Base-by-base conservation (phyloP, 2,329 filamentous ascomycete species). In the Shiraia sp. region DNA sequence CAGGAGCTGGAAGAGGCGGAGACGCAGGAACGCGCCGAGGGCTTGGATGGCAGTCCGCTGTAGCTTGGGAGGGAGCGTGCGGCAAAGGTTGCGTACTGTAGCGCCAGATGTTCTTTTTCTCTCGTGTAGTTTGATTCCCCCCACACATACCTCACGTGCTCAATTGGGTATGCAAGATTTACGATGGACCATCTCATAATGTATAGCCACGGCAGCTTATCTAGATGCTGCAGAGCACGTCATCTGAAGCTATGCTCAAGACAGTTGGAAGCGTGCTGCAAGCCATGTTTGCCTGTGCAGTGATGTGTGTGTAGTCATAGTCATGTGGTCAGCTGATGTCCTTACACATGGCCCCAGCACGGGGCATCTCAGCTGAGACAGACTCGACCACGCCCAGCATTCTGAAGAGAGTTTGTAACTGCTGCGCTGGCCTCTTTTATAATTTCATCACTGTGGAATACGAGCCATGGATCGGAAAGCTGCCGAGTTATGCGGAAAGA, bases 1-100 rank as follows among this genome's bases (percentile, higher is more conserved):
- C 61, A 61, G 36, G 75, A 78, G 59, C 55, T 78, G 40, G 75
- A 78, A 55, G 74, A 76, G 37, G 65, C 75, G 40, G 72, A 75
- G 53, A 65, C 59, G 36, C 61, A 63, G 46, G 66, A 67, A 47
- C 52, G 61, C 16, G 63, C 61, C 1, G 66, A 70, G 49, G 62
- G 55, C 4, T 33, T 69, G 27, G 66, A 69, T 40, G 61, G 49
- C 6, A 68, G 65, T 45, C 63, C 64, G 23, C 23, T 63, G 42
- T 61, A 37, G 33, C 32, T 19, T 22, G 17, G n/a, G 13, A n/a
- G 27, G 14, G 12, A 23, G 13, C 30, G 13, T 24, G 16, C 30
- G 13, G 19, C 23, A 32, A 6, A 9, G n/a, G 7, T 19, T 40
- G 24, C 34, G 28, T 26, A 31, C 15, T 19, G 12, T n/a, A n/a